Conservation (phyloP, 2,329 filamentous ascomycete genomes). For the Cordyceps cicadae region DNA sequence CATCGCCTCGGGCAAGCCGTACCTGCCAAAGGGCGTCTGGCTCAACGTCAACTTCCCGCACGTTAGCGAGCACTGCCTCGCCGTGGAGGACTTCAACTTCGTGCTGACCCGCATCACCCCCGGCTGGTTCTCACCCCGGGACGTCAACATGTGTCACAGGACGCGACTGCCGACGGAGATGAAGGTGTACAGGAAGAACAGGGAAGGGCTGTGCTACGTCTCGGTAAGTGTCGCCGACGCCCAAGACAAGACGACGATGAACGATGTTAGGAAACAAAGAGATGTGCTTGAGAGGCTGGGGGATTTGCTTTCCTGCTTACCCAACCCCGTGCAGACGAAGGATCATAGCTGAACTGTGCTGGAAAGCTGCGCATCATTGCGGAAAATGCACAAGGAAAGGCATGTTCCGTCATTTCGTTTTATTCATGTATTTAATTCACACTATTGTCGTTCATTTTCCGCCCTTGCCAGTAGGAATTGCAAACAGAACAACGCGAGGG, state of each 20-base stretch:
- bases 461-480: slow-evolving; percentile 48
- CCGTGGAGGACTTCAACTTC: slow-evolving; percentile 42
- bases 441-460: slow-evolving; percentile 26
- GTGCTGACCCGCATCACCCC: slow-evolving; percentile 55
- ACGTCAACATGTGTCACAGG: slow-evolving; percentile 49
- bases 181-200: slow-evolving; percentile 35
- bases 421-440: slow-evolving; percentile 4
- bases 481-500: slow-evolving; percentile 46
- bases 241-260: slow-evolving; percentile 47
- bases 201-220: slow-evolving; percentile 44
- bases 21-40: slow-evolving; percentile 51
- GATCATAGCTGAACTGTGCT: no score
- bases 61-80: slow-evolving; percentile 41
- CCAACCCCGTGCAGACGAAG: no score
- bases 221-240: slow-evolving; percentile 56
- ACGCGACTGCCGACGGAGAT: slow-evolving; percentile 51
- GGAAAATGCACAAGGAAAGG: neutral
- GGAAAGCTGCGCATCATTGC: no score
- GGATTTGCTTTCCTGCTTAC: slow-evolving; percentile 23
- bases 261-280: slow-evolving; percentile 21
- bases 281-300: slow-evolving; percentile 25
- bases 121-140: slow-evolving; percentile 42
- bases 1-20: slow-evolving; percentile 46
- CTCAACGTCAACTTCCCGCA: slow-evolving; percentile 64
- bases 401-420: neutral